These are phyloP conservation scores for Neurospora sp. DNA, from an alignment of 495 filamentous ascomycete genomes.

Conservation along the genomic window DNA sequence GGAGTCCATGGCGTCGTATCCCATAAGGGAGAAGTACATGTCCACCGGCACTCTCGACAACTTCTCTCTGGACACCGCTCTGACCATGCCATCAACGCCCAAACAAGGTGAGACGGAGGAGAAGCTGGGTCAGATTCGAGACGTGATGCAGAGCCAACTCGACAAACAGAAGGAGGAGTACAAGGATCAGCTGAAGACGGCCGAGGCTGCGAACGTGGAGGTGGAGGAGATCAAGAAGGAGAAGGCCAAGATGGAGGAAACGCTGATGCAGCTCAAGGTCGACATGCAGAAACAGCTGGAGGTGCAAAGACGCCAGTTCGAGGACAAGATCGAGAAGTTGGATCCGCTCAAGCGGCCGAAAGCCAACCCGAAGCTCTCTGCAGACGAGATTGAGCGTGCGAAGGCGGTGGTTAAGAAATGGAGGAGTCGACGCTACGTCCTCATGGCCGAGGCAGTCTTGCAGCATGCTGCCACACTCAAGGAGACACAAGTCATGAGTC, in stretches of 20 bases:
- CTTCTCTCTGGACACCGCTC: conserved; percentile 86
- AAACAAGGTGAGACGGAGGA: conserved; percentile 66
- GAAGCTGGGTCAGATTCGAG: conserved; percentile 59
- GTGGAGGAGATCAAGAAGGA: conserved; percentile 77
- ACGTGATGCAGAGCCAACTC: conserved; percentile 81
- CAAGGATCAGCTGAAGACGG: conserved; percentile 66
- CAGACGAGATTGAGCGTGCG: conserved; percentile 62
- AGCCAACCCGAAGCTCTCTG: conserved; percentile 52
- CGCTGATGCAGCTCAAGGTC: conserved; percentile 63
- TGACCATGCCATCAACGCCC: conserved; percentile 91
- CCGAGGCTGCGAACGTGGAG: conserved; percentile 68
- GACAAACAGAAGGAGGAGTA: conserved; percentile 83
- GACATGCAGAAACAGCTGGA: conserved; percentile 78
- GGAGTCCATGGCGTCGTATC: conserved; percentile 82
- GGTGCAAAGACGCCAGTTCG: conserved; percentile 65
- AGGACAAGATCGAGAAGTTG: conserved; percentile 45
- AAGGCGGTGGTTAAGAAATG: conserved; percentile 58
- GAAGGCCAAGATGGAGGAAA: conserved; percentile 80
- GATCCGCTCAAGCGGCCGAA: conserved; percentile 40
- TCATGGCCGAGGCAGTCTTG: conserved; percentile 87
- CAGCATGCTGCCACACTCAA: conserved; percentile 82
- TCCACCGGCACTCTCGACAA: conserved; percentile 93
- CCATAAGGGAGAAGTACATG: conserved; percentile 89
- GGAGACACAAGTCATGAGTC: conserved; percentile 96
- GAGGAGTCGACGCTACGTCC: conserved; percentile 77